Evolutionary conservation across 257 asterid species (phyloP).

Genomic region (Thymus mandschuricus): DNA sequence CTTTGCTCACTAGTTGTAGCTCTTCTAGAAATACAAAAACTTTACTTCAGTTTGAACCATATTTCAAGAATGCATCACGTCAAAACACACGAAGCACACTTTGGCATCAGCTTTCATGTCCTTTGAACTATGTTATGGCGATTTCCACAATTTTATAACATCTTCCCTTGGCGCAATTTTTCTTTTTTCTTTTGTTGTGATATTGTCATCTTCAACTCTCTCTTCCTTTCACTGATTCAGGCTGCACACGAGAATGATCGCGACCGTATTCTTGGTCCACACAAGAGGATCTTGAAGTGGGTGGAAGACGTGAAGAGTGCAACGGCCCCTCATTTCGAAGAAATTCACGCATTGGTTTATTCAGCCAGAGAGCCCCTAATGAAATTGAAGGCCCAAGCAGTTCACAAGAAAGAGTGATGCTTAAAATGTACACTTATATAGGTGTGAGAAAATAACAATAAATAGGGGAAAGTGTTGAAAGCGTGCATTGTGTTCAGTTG

Average conservation of each 20-base stretch:
- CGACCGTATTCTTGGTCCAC: slow-evolving; percentile 57
- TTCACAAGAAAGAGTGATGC: slow-evolving; percentile 29
- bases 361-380: slow-evolving; percentile 43
- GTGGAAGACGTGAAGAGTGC: slow-evolving; percentile 71
- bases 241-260: slow-evolving; percentile 52
- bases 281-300: slow-evolving; percentile 71
- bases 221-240: slow-evolving; percentile 34
- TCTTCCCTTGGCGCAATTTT: too few relatives aligned
- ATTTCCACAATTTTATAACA: not conserved
- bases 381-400: slow-evolving; percentile 39
- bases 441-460: slow-evolving; percentile 14
- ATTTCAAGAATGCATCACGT: not conserved
- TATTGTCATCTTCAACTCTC: slow-evolving; percentile 6
- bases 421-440: not conserved
- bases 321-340: slow-evolving; percentile 78
- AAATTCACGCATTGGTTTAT: slow-evolving; percentile 48
- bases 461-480: slow-evolving; percentile 16
- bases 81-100: not conserved
- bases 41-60: not conserved
- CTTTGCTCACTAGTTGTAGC: not conserved
- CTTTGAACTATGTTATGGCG: not conserved
- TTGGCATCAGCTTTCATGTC: too few relatives aligned
- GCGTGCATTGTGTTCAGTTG: not conserved
- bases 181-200: too few relatives aligned
- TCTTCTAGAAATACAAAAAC: not conserved